Evolutionary conservation across 1,284 basidiomycete genomes (phyloP).

Genomic region (Ceratobasidium sp.): DNA sequence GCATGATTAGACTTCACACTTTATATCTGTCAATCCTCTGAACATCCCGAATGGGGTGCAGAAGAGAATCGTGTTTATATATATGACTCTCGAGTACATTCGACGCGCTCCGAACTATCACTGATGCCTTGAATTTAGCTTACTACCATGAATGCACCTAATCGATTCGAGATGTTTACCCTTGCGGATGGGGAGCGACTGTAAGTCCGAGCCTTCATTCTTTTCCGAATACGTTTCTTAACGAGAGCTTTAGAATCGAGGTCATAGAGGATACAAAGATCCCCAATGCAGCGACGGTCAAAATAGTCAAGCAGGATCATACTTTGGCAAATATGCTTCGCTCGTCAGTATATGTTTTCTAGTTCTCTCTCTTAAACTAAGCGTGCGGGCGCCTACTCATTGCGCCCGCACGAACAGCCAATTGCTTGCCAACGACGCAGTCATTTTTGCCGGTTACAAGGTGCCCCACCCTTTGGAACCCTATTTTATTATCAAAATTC

Average conservation of each 20-base stretch:
- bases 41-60: slow-evolving; percentile 47
- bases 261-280: slow-evolving; percentile 96
- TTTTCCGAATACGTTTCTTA: background rate
- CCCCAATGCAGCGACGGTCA: slow-evolving; percentile 93
- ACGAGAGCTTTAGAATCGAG: slow-evolving; percentile 68
- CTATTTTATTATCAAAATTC: slow-evolving; percentile 91
- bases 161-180: slow-evolving; percentile 89
- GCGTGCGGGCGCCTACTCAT: slow-evolving; percentile 19
- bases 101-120: slow-evolving; percentile 37
- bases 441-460: slow-evolving; percentile 97
- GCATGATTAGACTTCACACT: slow-evolving; percentile 51
- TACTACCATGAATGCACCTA: slow-evolving; percentile 84
- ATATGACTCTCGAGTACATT: slow-evolving; percentile 44
- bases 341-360: slow-evolving; percentile 64
- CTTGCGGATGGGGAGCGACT: slow-evolving; percentile 91
- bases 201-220: slow-evolving; percentile 59
- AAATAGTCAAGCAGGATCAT: slow-evolving; percentile 96
- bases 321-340: slow-evolving; percentile 96
- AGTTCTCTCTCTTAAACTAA: slow-evolving; percentile 36
- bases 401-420: slow-evolving; percentile 61
- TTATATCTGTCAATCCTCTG: slow-evolving; percentile 62
- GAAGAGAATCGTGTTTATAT: slow-evolving; percentile 43
- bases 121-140: slow-evolving; percentile 45
- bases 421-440: slow-evolving; percentile 81
- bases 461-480: slow-evolving; percentile 96